Conservation (phyloP, 2,329 filamentous ascomycete genomes). For the Fusarium abutilonis region DNA sequence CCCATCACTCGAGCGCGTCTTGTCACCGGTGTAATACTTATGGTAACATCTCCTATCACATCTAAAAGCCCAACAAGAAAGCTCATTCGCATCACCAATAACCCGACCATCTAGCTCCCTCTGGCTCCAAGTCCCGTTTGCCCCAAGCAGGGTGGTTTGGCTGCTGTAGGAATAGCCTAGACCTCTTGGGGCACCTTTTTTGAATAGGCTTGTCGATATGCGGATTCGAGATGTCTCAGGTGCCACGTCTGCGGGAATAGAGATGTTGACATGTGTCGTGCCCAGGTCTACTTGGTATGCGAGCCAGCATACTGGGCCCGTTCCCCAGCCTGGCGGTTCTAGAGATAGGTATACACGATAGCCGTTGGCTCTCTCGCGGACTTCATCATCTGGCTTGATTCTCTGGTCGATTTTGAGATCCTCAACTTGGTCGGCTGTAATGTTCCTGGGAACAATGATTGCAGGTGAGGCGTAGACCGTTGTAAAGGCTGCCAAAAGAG, state of each 20-base stretch:
- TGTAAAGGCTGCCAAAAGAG: conserved; percentile 26
- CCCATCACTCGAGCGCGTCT: conserved; percentile 22
- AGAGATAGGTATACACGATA: conserved; percentile 41
- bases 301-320: conserved; percentile 38
- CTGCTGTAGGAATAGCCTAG: conserved; percentile 38
- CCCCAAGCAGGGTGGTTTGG: conserved; percentile 22
- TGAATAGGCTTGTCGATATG: conserved; percentile 31
- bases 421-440: conserved; percentile 29
- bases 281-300: conserved; percentile 17
- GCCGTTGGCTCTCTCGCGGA: conserved; percentile 17
- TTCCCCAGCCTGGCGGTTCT: conserved; percentile 38
- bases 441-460: conserved; percentile 35
- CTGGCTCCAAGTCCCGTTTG: conserved; percentile 40
- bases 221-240: conserved; percentile 29
- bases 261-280: conserved; percentile 39
- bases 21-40: conserved; percentile 33
- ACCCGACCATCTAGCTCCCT: conserved; percentile 36
- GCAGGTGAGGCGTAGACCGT: conserved; percentile 16
- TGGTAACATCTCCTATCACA: conserved; percentile 36
- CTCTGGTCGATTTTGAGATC: conserved; percentile 30
- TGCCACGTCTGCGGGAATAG: conserved; percentile 38
- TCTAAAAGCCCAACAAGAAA: conserved; percentile 38
- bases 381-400: conserved; percentile 23
- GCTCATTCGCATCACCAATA: conserved; percentile 19
- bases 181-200: conserved; percentile 18